Evolutionary conservation across 768 basidiomycete genomes (phyloP).

Genomic region (Lentinus brumalis): DNA sequence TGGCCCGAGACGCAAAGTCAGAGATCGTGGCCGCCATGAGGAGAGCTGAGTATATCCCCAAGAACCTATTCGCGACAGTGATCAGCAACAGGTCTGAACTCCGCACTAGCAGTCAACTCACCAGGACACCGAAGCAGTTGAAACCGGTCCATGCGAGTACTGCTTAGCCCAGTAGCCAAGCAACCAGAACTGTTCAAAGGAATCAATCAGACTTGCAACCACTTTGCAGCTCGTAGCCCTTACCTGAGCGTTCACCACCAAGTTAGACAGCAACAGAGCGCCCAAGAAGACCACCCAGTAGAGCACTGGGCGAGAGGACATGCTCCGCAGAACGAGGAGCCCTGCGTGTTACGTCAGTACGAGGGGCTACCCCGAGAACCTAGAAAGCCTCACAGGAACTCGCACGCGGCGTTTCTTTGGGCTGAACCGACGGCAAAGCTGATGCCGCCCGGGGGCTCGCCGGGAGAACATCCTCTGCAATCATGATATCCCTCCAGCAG

Average conservation of each 20-base stretch:
- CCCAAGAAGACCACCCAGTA: slow-evolving; percentile 2
- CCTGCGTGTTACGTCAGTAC: slow-evolving; percentile 30
- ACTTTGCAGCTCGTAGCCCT: slow-evolving; percentile 13
- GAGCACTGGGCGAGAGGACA: slow-evolving; percentile 21
- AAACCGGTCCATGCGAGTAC: slow-evolving; percentile 36
- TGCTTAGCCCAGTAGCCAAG: slow-evolving; percentile 49
- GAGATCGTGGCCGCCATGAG: slow-evolving; percentile 36
- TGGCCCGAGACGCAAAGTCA: slow-evolving; percentile 36
- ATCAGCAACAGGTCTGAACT: slow-evolving; percentile 30
- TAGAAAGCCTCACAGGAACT: background rate
- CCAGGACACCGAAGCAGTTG: slow-evolving; percentile 37
- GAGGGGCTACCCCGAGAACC: background rate
- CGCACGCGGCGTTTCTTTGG: too few species aligned
- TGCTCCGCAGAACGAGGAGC: slow-evolving; percentile 24
- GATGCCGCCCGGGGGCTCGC: background rate
- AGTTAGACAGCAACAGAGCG: slow-evolving; percentile 26
- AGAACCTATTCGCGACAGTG: slow-evolving; percentile 42
- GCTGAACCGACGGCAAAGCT: too few species aligned
- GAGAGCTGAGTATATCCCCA: slow-evolving; percentile 42
- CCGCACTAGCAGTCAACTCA: slow-evolving; percentile 23
- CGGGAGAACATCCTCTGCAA: background rate
- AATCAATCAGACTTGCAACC: slow-evolving; percentile 28
- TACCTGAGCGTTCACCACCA: slow-evolving; percentile 11
- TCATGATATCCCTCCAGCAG: too few species aligned
- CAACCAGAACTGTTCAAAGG: slow-evolving; percentile 39